Percentiles rank a stretch among this genome's conserved stretches.
phyloP scores from a whole-genome alignment of 768 basidiomycete species.

The Trametes gibbosa region DNA sequence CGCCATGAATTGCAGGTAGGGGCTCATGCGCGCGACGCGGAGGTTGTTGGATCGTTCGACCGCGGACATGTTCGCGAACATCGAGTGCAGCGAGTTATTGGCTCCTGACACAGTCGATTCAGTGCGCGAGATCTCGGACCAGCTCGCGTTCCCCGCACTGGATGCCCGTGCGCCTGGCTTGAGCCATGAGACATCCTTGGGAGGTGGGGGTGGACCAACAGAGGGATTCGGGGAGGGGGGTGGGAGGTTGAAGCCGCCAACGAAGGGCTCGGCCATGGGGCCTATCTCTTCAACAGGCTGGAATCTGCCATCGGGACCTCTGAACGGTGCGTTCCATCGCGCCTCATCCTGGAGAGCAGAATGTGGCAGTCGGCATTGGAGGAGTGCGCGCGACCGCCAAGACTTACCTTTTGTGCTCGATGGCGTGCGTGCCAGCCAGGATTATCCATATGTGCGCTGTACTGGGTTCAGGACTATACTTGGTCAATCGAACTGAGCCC shows the following conservation, averaged over 20 bases:
- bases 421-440: conserved; percentile 74
- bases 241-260: conserved; percentile 50
- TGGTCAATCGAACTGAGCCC: not conserved
- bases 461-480: not conserved
- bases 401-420: conserved; percentile 53
- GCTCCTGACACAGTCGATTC: conserved; percentile 10
- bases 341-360: conserved; percentile 23
- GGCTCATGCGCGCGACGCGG: conserved; percentile 66
- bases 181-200: conserved; percentile 39
- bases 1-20: conserved; percentile 88
- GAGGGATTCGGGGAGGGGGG: conserved; percentile 33
- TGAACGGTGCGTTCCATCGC: conserved; percentile 27
- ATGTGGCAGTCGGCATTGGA: conserved; percentile 18
- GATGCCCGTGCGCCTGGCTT: conserved; percentile 6
- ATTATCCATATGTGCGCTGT: conserved; percentile 55
- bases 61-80: conserved; percentile 47
- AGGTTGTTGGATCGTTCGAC: conserved; percentile 64
- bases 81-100: not conserved
- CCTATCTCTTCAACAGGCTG: conserved; percentile 54
- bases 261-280: conserved; percentile 61
- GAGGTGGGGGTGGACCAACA: conserved; percentile 41
- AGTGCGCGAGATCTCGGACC: conserved; percentile 2
- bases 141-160: conserved; percentile 7
- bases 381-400: not conserved
- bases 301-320: conserved; percentile 49